These are phyloP conservation scores for Leptomonas pyrrhocoris DNA, from an alignment of 208 protist species.

Conservation along the genomic window DNA sequence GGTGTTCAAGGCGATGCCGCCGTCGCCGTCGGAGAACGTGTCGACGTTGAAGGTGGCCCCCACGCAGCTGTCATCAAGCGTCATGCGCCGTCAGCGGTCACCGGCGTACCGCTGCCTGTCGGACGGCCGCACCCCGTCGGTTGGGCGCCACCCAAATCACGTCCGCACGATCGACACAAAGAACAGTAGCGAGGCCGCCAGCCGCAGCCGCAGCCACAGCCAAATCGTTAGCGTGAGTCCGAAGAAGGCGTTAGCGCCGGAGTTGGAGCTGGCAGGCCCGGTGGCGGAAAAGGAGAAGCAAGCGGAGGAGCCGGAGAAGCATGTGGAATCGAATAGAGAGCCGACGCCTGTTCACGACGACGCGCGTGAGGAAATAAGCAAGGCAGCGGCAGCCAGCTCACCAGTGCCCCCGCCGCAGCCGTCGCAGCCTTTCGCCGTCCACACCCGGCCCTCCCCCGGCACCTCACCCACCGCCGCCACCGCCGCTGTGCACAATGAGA, in stretches of 20 bases:
- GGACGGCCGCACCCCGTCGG: slow-evolving; percentile 16
- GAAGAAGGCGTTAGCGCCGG: background rate
- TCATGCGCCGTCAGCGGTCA: slow-evolving; percentile 6
- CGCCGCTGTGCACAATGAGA: background rate
- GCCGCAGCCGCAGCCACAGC: slow-evolving; percentile 15
- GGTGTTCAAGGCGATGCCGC: slow-evolving; percentile 10
- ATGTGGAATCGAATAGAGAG: too few species aligned
- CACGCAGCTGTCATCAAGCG: background rate
- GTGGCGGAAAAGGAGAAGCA: background rate
- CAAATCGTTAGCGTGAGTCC: background rate
- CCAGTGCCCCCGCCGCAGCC: slow-evolving; percentile 2
- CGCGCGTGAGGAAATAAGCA: background rate
- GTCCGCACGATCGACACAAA: slow-evolving; percentile 7
- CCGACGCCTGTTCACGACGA: too few species aligned
- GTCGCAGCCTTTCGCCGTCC: background rate
- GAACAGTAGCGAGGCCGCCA: slow-evolving; percentile 9
- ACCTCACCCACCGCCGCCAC: background rate
- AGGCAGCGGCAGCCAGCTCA: background rate
- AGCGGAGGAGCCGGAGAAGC: background rate
- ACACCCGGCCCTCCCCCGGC: background rate
- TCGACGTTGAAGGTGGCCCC: background rate
- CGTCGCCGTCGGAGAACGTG: background rate
- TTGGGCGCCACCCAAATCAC: slow-evolving; percentile 14
- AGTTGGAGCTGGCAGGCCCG: background rate
- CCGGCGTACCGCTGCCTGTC: slow-evolving; percentile 13